Conservation (phyloP, 139 green algal species). For the Micromonas commoda region DNA sequence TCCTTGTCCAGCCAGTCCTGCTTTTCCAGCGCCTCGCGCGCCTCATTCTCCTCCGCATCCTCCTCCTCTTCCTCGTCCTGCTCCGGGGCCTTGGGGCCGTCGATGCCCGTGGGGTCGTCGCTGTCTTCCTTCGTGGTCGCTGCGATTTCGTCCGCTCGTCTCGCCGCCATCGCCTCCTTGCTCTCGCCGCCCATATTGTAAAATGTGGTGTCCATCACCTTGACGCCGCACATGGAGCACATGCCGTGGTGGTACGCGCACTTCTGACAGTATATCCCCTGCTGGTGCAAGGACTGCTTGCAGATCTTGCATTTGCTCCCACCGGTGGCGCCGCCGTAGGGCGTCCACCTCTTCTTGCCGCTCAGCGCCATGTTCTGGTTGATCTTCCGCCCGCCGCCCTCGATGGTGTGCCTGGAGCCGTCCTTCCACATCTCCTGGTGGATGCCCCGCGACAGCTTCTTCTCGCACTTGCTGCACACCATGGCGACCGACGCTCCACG, state of each 20-base stretch:
- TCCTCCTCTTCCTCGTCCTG: not conserved
- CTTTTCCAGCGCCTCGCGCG: not conserved
- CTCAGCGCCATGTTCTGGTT: slow-evolving; percentile 5
- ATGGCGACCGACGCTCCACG: too few species aligned
- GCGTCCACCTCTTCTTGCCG: not conserved
- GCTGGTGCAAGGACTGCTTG: not conserved
- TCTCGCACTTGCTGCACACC: slow-evolving; percentile 8
- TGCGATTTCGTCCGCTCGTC: too few species aligned
- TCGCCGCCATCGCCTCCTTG: too few species aligned
- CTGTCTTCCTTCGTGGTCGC: not conserved
- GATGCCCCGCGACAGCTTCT: not conserved
- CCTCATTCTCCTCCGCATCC: not conserved
- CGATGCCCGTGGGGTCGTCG: too few species aligned
- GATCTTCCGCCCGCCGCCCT: not conserved
- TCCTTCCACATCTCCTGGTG: not conserved
- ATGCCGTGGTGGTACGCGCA: slow-evolving; percentile 5
- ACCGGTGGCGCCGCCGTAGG: slow-evolving; percentile 8
- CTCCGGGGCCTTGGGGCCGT: not conserved
- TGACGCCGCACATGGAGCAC: slow-evolving; percentile 2
- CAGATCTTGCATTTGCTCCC: not conserved
- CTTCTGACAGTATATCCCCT: not conserved
- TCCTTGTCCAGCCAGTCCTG: not conserved
- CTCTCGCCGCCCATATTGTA: too few species aligned
- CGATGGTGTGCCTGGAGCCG: not conserved
- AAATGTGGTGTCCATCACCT: not conserved